phyloP scores from a whole-genome alignment of 805 yeast species.

The Ogataea pini region DNA sequence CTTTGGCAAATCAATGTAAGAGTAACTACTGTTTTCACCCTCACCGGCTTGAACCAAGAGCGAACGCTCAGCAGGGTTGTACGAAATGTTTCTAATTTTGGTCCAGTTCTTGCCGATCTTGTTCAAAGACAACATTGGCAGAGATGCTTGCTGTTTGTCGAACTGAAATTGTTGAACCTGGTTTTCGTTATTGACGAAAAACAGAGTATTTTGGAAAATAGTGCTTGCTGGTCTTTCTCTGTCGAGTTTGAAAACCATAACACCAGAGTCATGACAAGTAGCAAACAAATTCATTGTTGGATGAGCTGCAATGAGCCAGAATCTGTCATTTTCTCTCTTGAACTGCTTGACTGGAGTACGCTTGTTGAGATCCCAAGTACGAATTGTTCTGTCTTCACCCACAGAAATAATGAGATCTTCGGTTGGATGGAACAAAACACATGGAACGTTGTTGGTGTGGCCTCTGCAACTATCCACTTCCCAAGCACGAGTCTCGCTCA shows the following conservation, averaged over 20 bases:
- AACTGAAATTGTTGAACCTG: slow-evolving; percentile 82
- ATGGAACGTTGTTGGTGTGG: slow-evolving; percentile 88
- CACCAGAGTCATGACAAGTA: slow-evolving; percentile 95
- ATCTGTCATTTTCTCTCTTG: slow-evolving; percentile 89
- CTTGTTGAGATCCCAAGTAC: slow-evolving; percentile 95
- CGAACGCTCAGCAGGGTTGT: slow-evolving; percentile 90
- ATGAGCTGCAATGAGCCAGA: slow-evolving; percentile 90
- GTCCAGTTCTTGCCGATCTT: slow-evolving; percentile 85
- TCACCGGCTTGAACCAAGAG: slow-evolving; percentile 80
- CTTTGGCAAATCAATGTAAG: slow-evolving; percentile 75
- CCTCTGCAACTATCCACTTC: slow-evolving; percentile 99
- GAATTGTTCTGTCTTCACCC: slow-evolving; percentile 92
- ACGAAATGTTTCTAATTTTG: slow-evolving; percentile 79
- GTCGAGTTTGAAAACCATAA: slow-evolving; percentile 95
- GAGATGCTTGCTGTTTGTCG: slow-evolving; percentile 58
- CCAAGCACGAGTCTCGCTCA: slow-evolving; percentile 98
- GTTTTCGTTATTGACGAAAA: slow-evolving; percentile 78
- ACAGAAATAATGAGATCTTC: slow-evolving; percentile 91
- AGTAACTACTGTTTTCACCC: slow-evolving; percentile 65
- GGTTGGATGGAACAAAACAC: slow-evolving; percentile 89
- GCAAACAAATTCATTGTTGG: slow-evolving; percentile 92
- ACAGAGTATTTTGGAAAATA: slow-evolving; percentile 68
- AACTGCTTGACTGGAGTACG: slow-evolving; percentile 93
- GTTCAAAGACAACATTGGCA: slow-evolving; percentile 82
- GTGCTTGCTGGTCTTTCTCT: slow-evolving; percentile 96